Evolutionary conservation across 2,329 filamentous ascomycete species (phyloP), one percentile per base, ranked within the genome.

Genomic region (Sporothrix sp.): DNA sequence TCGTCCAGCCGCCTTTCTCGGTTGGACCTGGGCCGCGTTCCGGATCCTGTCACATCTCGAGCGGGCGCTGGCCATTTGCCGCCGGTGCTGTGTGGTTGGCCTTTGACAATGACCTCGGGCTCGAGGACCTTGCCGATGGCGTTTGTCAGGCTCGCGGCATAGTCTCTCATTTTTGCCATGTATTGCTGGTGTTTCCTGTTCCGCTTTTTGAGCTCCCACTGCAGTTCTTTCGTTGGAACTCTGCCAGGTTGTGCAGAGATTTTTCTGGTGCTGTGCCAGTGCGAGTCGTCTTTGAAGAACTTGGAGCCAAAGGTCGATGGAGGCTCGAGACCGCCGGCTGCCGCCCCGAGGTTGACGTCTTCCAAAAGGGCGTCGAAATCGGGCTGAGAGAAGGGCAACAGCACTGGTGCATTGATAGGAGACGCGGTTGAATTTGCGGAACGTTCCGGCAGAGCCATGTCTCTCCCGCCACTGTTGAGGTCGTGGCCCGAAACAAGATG

Each of bases 141-240:
- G 51, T 81, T 82, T 0, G 81, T 85, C 42, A 88, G 68, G 63
- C 82, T 86, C 11, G 80, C 81, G 2, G 85, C 81, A 61, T 88
- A 89, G 1, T 73, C 70, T 25, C 74, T 72, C 65, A 84, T 84
- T 52, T 85, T 81, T 1, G 75, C 73, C 76, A 85, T 84, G 59
- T 79, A 81, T 47, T 69, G 71, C 58, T 88, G 83, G 39, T 83
- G 80, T 18, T 11, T 28, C 7, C 27, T 20, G 21, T 6, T 28
- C n/a, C 25, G 18, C 10, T 16, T 30, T 13, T 30, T 30, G 10
- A 28, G 23, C 8, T 11, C n/a, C 13, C 23, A 27, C 14, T 27
- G 1, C 4, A 30, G 23, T 5, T 2, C 10, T 14, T 4, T 28
- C 10, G 10, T 28, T 10, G 25, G 25, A 5, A 28, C 9, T 21